Evolutionary conservation across 73 alveolate genomes (phyloP).

Genomic region (Durusdinium trenchii): DNA sequence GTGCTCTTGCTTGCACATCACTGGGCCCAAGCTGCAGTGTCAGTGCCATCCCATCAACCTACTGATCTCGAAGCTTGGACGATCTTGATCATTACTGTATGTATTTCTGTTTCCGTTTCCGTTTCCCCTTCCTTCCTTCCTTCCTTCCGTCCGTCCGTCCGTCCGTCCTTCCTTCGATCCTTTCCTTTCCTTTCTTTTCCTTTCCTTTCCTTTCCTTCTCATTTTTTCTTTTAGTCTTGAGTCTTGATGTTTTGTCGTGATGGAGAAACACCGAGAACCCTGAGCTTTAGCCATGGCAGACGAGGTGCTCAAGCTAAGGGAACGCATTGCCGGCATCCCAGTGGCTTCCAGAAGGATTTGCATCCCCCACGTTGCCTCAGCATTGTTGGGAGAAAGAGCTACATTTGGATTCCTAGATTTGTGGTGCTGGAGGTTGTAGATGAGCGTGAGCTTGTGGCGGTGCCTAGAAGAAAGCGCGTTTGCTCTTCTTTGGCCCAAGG

Average conservation of each 20-base stretch:
- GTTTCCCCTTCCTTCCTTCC: too few relatives aligned
- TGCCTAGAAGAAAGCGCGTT: neutral
- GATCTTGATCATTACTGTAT: neutral
- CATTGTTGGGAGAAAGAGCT: too few relatives aligned
- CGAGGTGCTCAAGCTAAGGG: slow-evolving; percentile 21
- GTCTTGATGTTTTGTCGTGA: neutral
- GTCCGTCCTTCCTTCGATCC: too few relatives aligned
- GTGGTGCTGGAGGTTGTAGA: slow-evolving; percentile 22
- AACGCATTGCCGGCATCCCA: neutral
- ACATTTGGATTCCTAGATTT: too few relatives aligned
- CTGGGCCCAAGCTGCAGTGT: slow-evolving; percentile 12
- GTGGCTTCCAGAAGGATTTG: neutral
- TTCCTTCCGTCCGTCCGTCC: too few relatives aligned
- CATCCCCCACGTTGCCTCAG: neutral
- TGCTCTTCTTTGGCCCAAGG: slow-evolving; percentile 29
- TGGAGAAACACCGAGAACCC: neutral
- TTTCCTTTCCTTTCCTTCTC: too few relatives aligned
- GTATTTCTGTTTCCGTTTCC: too few relatives aligned
- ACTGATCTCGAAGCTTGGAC: neutral
- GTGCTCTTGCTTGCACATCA: neutral
- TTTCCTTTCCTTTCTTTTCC: too few relatives aligned
- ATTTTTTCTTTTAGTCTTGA: too few relatives aligned
- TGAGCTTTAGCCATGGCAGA: neutral
- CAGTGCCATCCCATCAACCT: slow-evolving; percentile 45
- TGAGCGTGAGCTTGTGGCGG: slow-evolving; percentile 17